Base-by-base conservation (phyloP, 139 green algal species). In the Gonium pectorale region DNA sequence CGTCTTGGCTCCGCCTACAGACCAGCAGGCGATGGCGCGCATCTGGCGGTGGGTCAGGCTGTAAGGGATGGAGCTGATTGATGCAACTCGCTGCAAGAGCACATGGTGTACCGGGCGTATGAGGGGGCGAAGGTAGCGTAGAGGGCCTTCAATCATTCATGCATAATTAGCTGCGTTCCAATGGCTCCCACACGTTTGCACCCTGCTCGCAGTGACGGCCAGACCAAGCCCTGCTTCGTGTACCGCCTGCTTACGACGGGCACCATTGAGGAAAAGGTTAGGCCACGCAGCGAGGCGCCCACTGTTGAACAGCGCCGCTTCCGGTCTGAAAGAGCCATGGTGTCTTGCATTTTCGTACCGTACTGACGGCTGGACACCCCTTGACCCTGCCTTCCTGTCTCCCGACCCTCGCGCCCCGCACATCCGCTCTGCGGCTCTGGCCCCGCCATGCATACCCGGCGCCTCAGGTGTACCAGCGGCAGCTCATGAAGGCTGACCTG, bases 201-300 rank as follows among this genome's bases (percentile, higher is more conserved):
- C 27, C 9, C 2, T 72, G 46, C 56, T 40, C n/a, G 11, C 77
- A 86, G 78, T 0, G 95, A 98, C 79, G 96, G 96, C 21, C 96
- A 98, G 86, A 88, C 81, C 60, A 90, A 91, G 84, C 86, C 93
- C 17, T 97, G 94, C 84, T 83, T 79, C 41, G 90, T 98, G 40
- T 96, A 97, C 89, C 90, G 96, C 43, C 85, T 98, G 37, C 87
- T 98, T 0, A 93, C 90, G 6, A 95, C 94, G 19, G 94, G 94
- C 37, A 96, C 93, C 5, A 93, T 98, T 3, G 96, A 98, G 72
- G 96, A 98, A 79, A 97, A 96, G 85, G 86, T 93, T 71, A 19
- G 74, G 33, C 40, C n/a, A n/a, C n/a, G n/a, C n/a, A n/a, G n/a
- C n/a, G n/a, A n/a, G n/a, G n/a, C n/a, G n/a, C n/a, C n/a, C n/a